Conservation (phyloP, 306 rosid genomes). For the Sicyos baderoa region DNA sequence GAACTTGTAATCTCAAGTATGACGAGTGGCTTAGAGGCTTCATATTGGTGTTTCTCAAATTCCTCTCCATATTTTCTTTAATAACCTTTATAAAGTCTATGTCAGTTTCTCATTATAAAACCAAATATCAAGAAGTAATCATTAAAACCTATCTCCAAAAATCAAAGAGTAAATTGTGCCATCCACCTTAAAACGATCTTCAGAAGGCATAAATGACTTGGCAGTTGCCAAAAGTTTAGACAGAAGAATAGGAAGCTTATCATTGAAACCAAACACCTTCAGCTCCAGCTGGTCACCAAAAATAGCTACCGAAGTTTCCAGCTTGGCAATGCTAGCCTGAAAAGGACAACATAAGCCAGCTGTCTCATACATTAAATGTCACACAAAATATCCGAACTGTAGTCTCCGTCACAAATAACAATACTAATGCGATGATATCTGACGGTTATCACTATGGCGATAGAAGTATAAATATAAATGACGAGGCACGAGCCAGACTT, state of each 20-base stretch:
- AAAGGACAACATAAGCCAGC: slow-evolving; percentile 12
- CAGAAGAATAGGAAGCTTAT: slow-evolving; percentile 72
- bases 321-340: slow-evolving; percentile 91
- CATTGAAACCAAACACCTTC: slow-evolving; percentile 81
- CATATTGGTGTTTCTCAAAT: slow-evolving; percentile 78
- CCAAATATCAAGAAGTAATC: slow-evolving; percentile 21
- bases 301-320: slow-evolving; percentile 78
- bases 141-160: not conserved
- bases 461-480: not conserved
- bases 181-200: slow-evolving; percentile 63
- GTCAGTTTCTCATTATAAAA: slow-evolving; percentile 22
- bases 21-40: slow-evolving; percentile 82
- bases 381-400: not conserved
- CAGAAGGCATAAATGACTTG: slow-evolving; percentile 60
- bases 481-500: not conserved
- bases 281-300: slow-evolving; percentile 73
- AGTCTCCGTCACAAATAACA: not conserved
- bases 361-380: not conserved
- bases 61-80: slow-evolving; percentile 73
- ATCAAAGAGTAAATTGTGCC: slow-evolving; percentile 9
- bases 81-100: slow-evolving; percentile 48
- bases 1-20: slow-evolving; percentile 67
- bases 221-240: slow-evolving; percentile 52
- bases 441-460: not conserved
- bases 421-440: not conserved